These are phyloP conservation scores for Dendrothele bispora DNA, from an alignment of 768 basidiomycete species.

Conservation along the genomic window DNA sequence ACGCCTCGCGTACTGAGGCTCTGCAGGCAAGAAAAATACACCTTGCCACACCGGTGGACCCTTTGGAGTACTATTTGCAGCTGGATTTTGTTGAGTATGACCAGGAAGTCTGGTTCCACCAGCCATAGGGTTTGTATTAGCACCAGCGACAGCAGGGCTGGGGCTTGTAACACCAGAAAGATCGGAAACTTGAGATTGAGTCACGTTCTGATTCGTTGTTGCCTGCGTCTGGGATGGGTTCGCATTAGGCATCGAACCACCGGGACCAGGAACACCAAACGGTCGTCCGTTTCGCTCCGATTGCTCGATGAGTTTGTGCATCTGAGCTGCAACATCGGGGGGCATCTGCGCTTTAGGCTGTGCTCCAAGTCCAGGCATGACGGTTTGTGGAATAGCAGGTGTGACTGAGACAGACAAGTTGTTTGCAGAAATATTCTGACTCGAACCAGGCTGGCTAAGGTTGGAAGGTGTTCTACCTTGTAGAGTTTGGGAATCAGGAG, in stretches of 20 bases:
- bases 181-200: neutral
- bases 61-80: too few species aligned
- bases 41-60: too few species aligned
- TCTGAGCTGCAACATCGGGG: slow-evolving; percentile 5
- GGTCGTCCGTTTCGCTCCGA: neutral
- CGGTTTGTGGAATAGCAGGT: neutral
- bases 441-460: too few species aligned
- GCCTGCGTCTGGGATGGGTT: neutral
- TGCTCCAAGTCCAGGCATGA: neutral
- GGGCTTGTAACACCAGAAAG: neutral
- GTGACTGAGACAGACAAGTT: too few species aligned
- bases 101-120: neutral
- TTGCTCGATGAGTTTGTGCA: slow-evolving; percentile 6
- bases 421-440: too few species aligned
- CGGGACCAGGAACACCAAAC: neutral
- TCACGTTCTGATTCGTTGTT: neutral
- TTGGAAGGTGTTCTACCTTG: too few species aligned
- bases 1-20: neutral
- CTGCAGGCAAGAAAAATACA: neutral
- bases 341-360: neutral
- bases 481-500: too few species aligned
- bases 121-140: neutral
- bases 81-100: neutral
- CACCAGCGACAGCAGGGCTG: neutral
- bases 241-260: neutral